These are phyloP conservation scores for Chaetomium sp. DNA, from an alignment of 2,329 filamentous ascomycete genomes.

Conservation along the genomic window DNA sequence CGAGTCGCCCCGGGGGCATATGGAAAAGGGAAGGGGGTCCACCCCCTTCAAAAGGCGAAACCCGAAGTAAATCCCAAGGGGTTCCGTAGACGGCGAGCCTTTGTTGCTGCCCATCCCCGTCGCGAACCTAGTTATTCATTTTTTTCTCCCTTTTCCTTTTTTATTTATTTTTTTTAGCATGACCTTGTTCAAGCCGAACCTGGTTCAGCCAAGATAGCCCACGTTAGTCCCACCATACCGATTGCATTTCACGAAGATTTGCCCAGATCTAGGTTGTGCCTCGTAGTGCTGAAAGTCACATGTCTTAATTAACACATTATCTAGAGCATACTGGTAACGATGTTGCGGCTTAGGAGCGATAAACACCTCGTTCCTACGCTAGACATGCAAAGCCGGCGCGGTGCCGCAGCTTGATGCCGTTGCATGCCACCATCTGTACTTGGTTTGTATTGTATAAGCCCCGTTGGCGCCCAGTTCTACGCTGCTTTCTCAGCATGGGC, in stretches of 20 bases:
- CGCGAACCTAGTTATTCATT: no score
- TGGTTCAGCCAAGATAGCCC: not conserved
- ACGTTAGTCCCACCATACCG: not conserved
- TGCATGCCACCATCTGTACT: not conserved
- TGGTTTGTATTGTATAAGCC: no score
- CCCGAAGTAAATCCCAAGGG: not conserved
- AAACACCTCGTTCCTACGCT: no score
- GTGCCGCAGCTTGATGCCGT: not conserved
- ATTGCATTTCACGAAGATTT: no score
- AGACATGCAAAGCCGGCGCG: no score
- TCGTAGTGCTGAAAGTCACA: no score
- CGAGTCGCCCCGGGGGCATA: not conserved
- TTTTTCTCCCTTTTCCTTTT: not conserved
- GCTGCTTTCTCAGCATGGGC: constrained; percentile 18
- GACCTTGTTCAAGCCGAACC: not conserved
- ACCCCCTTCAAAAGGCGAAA: not conserved
- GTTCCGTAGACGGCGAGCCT: not conserved
- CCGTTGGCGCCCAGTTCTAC: not conserved
- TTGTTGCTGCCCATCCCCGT: no score
- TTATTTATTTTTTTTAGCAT: not conserved
- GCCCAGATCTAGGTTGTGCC: no score
- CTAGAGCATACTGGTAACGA: no score
- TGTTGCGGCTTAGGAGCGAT: no score
- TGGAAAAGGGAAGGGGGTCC: not conserved
- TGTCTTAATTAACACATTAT: no score